Evolutionary conservation across 2,329 filamentous ascomycete genomes (phyloP).

Genomic region (Penicillium sp.): DNA sequence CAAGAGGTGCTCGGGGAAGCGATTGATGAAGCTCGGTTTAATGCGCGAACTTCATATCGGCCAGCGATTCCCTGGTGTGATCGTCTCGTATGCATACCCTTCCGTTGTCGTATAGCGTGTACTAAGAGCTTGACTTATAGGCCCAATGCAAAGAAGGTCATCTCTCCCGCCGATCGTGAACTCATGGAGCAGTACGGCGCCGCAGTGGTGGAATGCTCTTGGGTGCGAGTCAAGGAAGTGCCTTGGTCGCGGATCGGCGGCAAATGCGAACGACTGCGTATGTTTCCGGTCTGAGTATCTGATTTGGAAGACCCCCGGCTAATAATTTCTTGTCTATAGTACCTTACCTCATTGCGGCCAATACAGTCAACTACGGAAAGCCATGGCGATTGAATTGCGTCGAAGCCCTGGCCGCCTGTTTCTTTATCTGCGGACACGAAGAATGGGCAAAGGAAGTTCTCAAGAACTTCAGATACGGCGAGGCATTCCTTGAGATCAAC

Average conservation of each 20-base stretch:
- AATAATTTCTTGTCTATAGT: slow-evolving; percentile 42
- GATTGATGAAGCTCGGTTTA: slow-evolving; percentile 83
- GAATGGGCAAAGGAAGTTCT: slow-evolving; percentile 89
- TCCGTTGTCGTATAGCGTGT: background rate
- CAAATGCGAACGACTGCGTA: slow-evolving; percentile 77
- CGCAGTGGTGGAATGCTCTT: slow-evolving; percentile 95
- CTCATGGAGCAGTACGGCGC: slow-evolving; percentile 85
- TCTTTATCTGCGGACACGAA: slow-evolving; percentile 83
- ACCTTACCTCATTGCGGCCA: slow-evolving; percentile 93
- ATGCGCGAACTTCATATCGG: slow-evolving; percentile 92
- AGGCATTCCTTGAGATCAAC: slow-evolving; percentile 89
- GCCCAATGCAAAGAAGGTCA: slow-evolving; percentile 82
- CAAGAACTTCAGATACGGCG: slow-evolving; percentile 81
- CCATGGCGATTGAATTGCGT: slow-evolving; percentile 95
- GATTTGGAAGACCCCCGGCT: background rate
- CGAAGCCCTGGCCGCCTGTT: slow-evolving; percentile 88
- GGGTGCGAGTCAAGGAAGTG: slow-evolving; percentile 88
- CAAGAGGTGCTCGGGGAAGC: slow-evolving; percentile 93
- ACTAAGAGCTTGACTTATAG: slow-evolving; percentile 26
- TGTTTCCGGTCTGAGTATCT: slow-evolving; percentile 13
- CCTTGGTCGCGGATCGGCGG: slow-evolving; percentile 90
- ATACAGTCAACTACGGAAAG: slow-evolving; percentile 94
- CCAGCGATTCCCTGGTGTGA: slow-evolving; percentile 86
- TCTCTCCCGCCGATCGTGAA: slow-evolving; percentile 79
- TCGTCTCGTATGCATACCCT: slow-evolving; percentile 64